Evolutionary conservation across 2,329 filamentous ascomycete genomes (phyloP), one percentile per base, ranked within the genome.

Genomic region (Davidsoniella eucalypti): DNA sequence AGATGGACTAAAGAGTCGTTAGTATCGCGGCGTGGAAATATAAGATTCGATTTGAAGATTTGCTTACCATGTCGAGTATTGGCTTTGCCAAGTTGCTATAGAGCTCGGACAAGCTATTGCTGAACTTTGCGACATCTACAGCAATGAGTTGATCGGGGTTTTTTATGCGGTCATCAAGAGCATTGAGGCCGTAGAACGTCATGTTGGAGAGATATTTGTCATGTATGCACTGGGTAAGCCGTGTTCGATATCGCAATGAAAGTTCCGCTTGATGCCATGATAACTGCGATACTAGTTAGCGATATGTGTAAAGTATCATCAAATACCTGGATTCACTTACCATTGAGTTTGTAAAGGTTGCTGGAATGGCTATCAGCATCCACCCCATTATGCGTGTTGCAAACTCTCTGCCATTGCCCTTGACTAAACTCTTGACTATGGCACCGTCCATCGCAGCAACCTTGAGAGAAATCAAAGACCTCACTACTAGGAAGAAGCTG

Each of bases 331-430:
- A 1, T 5, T 2, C 8, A 63, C 76, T 64, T 65, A 92, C 85
- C 92, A 98, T 98, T 0, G 88, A 95, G 65, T 98, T 98, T 39
- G 92, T 98, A 63, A 96, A 95, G 0, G 92, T 96, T 1, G 92
- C 92, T 8, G 92, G 92, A 14, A 98, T 75, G 23, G 92, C 90
- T 56, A 98, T 92, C 50, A 90, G 64, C 92, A 98, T 98, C 92
- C 92, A 98, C 87, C 90, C 95, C 5, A 93, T 76, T 58, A 98
- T 80, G 0, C 87, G 80, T 57, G 81, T 80, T 58, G 96, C 61
- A 57, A 98, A 98, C 56, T 94, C 87, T 64, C 79, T 85, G 14
- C 90, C 92, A 57, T 82, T 92, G 2, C 92, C 92, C 64, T 87
- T 82, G 43, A 98, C 88, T 51, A 98, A 69, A 56, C 80, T 88